A percentile compares a stretch with the other conserved stretches of the same genome.
phyloP scores from a whole-genome alignment of 2,329 filamentous ascomycete species.

The Pseudonectria foliicola region DNA sequence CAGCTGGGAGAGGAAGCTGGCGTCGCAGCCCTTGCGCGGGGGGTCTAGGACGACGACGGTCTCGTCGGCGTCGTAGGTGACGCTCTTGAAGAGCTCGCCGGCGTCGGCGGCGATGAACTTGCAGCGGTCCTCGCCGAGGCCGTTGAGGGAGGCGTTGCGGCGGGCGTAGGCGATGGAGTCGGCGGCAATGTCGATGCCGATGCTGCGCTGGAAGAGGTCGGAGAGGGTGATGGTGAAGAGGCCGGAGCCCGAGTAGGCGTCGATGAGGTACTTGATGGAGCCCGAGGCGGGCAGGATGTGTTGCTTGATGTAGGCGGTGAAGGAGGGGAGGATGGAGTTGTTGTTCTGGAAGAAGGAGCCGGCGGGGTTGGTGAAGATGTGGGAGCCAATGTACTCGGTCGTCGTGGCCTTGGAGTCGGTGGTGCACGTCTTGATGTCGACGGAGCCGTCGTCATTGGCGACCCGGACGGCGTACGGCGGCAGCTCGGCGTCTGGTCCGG shows the following conservation, averaged over 20 bases:
- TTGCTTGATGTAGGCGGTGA: constrained; percentile 80
- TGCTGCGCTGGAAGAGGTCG: constrained; percentile 71
- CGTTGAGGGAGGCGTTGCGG: constrained; percentile 71
- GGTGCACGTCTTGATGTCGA: constrained; percentile 80
- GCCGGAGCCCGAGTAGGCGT: constrained; percentile 94
- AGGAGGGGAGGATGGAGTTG: constrained; percentile 86
- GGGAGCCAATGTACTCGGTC: constrained; percentile 81
- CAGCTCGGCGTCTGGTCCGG: constrained; percentile 15
- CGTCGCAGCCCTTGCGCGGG: constrained; percentile 91
- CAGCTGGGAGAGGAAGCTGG: constrained; percentile 74
- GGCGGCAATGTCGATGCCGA: constrained; percentile 84
- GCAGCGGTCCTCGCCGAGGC: constrained; percentile 59
- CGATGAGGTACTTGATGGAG: constrained; percentile 77
- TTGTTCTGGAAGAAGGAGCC: constrained; percentile 99
- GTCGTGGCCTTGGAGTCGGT: constrained; percentile 77
- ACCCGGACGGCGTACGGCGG: constrained; percentile 34
- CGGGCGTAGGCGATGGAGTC: constrained; percentile 73
- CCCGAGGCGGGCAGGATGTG: constrained; percentile 56
- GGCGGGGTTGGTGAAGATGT: constrained; percentile 82
- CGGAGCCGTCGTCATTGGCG: constrained; percentile 46
- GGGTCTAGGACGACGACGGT: constrained; percentile 95
- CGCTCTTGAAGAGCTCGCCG: constrained; percentile 68
- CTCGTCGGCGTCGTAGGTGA: constrained; percentile 67
- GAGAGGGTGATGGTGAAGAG: constrained; percentile 95
- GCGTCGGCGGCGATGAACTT: constrained; percentile 89